phyloP scores from a whole-genome alignment of 192 early-diverging fungal species.

The Rhizoclosmatium sp. region DNA sequence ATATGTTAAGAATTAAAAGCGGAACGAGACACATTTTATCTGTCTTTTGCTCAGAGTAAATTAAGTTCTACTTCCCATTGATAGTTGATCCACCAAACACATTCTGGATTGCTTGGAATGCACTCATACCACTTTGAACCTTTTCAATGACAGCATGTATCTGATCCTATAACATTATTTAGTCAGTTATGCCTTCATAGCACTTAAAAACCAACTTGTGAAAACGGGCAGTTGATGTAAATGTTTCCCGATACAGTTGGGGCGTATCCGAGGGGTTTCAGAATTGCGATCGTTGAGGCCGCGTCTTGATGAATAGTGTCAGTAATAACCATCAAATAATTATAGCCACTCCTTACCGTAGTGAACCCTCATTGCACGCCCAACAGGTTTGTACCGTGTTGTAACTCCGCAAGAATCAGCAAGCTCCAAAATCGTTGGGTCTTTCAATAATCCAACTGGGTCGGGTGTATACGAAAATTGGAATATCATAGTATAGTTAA shows the following conservation, averaged over 20 bases:
- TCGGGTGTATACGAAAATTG: constrained; percentile 34
- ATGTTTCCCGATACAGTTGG: not conserved
- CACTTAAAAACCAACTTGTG: not conserved
- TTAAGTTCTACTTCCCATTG: too few relatives aligned
- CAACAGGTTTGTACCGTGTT: not conserved
- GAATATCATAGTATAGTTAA: constrained; percentile 42
- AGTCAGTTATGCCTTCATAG: too few relatives aligned
- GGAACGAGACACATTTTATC: too few relatives aligned
- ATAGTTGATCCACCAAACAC: not conserved
- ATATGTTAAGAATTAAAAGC: too few relatives aligned
- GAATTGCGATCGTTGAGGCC: constrained; percentile 9
- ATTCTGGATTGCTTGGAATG: not conserved
- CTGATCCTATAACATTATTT: not conserved
- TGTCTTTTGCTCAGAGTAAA: too few relatives aligned
- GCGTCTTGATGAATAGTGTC: not conserved
- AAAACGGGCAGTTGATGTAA: constrained; percentile 31
- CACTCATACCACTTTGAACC: constrained; percentile 9
- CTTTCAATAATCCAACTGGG: constrained; percentile 35
- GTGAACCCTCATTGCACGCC: constrained; percentile 18
- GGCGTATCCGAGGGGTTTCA: constrained; percentile 22
- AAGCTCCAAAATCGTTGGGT: constrained; percentile 28
- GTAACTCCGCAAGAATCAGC: constrained; percentile 40
- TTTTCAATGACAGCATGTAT: constrained; percentile 9
- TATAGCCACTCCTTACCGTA: constrained; percentile 20
- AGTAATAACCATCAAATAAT: too few relatives aligned